These are phyloP conservation scores for Luvunga scandens DNA, from an alignment of 345 rosid genomes.

Conservation along the genomic window DNA sequence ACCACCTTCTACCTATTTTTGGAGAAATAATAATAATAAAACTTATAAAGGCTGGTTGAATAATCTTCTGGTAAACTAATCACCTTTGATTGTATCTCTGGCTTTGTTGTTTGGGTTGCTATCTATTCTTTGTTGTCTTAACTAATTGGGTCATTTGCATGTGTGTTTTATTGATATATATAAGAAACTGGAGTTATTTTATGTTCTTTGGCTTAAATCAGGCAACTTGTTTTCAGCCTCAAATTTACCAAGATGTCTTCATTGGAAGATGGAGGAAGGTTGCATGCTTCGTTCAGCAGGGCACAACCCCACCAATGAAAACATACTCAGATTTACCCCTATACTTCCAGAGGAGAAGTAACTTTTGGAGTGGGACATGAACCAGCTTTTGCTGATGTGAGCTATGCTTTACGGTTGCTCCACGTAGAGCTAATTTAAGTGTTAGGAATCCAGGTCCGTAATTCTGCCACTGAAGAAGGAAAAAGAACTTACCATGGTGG, in stretches of 20 bases:
- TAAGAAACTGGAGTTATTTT: background rate
- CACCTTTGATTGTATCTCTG: background rate
- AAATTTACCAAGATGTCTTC: conserved; percentile 78
- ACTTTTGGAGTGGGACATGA: conserved; percentile 96
- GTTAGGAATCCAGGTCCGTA: conserved; percentile 51
- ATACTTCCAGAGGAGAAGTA: conserved; percentile 69
- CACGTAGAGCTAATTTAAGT: conserved; percentile 94
- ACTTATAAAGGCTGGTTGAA: background rate
- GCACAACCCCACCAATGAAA: conserved; percentile 95
- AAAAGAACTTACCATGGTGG: conserved; percentile 98
- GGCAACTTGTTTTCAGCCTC: conserved; percentile 98
- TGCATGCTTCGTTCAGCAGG: conserved; percentile 89
- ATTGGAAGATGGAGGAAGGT: conserved; percentile 99
- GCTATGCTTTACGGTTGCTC: conserved; percentile 96
- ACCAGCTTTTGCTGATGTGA: conserved; percentile 87
- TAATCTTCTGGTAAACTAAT: background rate
- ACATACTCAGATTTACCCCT: conserved; percentile 83
- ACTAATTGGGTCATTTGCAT: background rate
- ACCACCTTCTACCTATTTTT: no score
- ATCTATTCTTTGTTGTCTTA: background rate
- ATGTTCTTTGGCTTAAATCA: conserved; percentile 40
- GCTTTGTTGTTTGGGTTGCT: conserved; percentile 14
- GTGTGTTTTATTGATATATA: no score
- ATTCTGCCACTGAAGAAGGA: conserved; percentile 71
- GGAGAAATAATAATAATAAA: no score